phyloP scores from a whole-genome alignment of 352 stramenopile species.

The Globisporangium carolinianum region DNA sequence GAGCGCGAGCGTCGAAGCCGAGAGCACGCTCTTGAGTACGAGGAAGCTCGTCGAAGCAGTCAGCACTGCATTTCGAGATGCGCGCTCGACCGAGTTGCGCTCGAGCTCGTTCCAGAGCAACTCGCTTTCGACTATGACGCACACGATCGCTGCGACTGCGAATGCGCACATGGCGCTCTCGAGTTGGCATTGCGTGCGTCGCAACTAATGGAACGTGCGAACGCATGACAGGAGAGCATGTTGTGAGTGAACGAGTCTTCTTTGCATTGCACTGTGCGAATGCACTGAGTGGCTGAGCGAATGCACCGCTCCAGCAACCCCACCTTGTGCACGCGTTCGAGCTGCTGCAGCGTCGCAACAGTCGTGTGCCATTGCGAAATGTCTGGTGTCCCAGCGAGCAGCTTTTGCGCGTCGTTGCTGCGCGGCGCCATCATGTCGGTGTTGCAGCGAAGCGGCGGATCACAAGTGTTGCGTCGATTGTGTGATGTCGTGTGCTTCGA shows the following conservation, averaged over 20 bases:
- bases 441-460: too few species aligned
- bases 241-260: too few species aligned
- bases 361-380: constrained; percentile 18
- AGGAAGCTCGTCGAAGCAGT: constrained; percentile 18
- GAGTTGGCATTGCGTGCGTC: constrained; percentile 12
- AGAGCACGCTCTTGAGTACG: constrained; percentile 34
- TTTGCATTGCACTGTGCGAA: too few species aligned
- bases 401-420: too few species aligned
- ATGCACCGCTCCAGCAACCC: background rate
- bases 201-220: constrained; percentile 11
- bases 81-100: background rate
- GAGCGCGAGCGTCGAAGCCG: constrained; percentile 24
- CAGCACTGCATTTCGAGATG: background rate
- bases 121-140: constrained; percentile 45
- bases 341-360: constrained; percentile 26
- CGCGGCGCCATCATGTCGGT: too few species aligned
- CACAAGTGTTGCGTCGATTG: too few species aligned
- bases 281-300: too few species aligned
- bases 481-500: too few species aligned
- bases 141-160: constrained; percentile 25
- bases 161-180: constrained; percentile 44
- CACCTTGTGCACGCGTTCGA: constrained; percentile 30
- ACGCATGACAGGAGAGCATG: too few species aligned
- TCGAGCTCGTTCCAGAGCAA: constrained; percentile 34
- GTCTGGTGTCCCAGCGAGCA: too few species aligned